phyloP scores from a whole-genome alignment of 2,329 filamentous ascomycete species.

The Epichloe sp. region DNA sequence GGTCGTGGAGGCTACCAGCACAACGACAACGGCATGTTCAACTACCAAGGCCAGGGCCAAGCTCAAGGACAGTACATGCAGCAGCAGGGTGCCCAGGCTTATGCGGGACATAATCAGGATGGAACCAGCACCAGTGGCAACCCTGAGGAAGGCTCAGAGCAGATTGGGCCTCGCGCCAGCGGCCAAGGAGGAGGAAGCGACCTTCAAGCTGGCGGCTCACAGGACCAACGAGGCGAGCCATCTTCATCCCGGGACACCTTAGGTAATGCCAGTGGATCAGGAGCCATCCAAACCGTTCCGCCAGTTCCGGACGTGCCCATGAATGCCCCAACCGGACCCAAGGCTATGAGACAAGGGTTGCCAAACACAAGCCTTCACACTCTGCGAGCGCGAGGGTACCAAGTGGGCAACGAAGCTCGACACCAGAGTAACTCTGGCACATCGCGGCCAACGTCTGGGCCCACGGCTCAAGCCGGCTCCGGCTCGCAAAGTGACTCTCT shows the following conservation, averaged over 20 bases:
- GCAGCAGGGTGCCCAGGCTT: slow-evolving; percentile 9
- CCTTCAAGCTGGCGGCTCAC: slow-evolving; percentile 7
- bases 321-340: slow-evolving; percentile 81
- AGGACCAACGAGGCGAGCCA: slow-evolving; percentile 10
- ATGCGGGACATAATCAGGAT: slow-evolving; percentile 11
- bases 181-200: slow-evolving; percentile 7
- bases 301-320: slow-evolving; percentile 34
- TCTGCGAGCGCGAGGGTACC: slow-evolving; percentile 40
- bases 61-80: slow-evolving; percentile 18
- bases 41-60: slow-evolving; percentile 22
- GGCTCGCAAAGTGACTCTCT: slow-evolving; percentile 36
- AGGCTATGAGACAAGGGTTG: slow-evolving; percentile 83
- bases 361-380: slow-evolving; percentile 69
- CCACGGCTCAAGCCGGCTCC: slow-evolving; percentile 6
- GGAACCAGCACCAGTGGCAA: slow-evolving; percentile 7
- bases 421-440: slow-evolving; percentile 12
- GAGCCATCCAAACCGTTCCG: slow-evolving; percentile 19
- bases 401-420: slow-evolving; percentile 29
- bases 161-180: slow-evolving; percentile 6
- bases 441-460: slow-evolving; percentile 3
- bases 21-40: slow-evolving; percentile 23
- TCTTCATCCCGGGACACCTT: slow-evolving; percentile 17
- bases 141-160: slow-evolving; percentile 16
- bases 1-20: slow-evolving; percentile 38
- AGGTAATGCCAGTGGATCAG: slow-evolving; percentile 16